Percentiles rank a stretch among this genome's conserved stretches.
Evolutionary conservation across 2,329 filamentous ascomycete genomes (phyloP).

Genomic region (Aspergillus thermomutatus): DNA sequence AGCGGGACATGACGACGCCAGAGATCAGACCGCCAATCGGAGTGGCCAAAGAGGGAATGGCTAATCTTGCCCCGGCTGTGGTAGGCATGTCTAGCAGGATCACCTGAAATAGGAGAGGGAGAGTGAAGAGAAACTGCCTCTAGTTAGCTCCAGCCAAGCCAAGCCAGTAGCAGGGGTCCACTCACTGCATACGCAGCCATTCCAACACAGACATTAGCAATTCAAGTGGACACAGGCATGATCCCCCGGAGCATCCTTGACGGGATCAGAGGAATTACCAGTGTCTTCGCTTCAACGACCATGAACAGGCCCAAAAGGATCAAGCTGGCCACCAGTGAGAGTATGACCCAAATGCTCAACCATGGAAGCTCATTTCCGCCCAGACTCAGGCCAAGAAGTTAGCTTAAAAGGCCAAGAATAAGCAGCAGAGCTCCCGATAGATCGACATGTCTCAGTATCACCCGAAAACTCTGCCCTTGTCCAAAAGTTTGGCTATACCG

Average conservation of each 20-base stretch:
- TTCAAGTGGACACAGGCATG: constrained; percentile 54
- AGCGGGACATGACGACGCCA: constrained; percentile 48
- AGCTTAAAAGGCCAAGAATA: constrained; percentile 56
- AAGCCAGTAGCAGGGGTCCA: constrained; percentile 9
- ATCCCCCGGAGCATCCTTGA: constrained; percentile 53
- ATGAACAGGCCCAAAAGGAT: constrained; percentile 38
- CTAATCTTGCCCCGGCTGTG: constrained; percentile 43
- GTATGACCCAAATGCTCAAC: constrained; percentile 40
- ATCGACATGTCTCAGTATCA: constrained; percentile 56
- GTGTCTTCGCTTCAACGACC: constrained; percentile 39
- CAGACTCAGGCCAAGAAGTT: constrained; percentile 46
- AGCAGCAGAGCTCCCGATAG: constrained; percentile 56
- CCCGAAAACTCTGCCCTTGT: constrained; percentile 27
- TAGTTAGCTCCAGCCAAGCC: not conserved
- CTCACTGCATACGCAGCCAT: constrained; percentile 61
- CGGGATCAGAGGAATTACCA: constrained; percentile 44
- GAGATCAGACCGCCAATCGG: constrained; percentile 44
- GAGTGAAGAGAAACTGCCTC: constrained; percentile 45
- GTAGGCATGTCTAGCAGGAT: constrained; percentile 43
- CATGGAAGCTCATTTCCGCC: constrained; percentile 47
- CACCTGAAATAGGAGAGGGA: constrained; percentile 45
- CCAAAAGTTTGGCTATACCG: constrained; percentile 16
- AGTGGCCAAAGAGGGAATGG: constrained; percentile 45
- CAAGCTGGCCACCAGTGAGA: constrained; percentile 36
- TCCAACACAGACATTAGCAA: constrained; percentile 59